These are phyloP conservation scores for Crataegus laevigata DNA, from an alignment of 306 rosid genomes.

Conservation along the genomic window DNA sequence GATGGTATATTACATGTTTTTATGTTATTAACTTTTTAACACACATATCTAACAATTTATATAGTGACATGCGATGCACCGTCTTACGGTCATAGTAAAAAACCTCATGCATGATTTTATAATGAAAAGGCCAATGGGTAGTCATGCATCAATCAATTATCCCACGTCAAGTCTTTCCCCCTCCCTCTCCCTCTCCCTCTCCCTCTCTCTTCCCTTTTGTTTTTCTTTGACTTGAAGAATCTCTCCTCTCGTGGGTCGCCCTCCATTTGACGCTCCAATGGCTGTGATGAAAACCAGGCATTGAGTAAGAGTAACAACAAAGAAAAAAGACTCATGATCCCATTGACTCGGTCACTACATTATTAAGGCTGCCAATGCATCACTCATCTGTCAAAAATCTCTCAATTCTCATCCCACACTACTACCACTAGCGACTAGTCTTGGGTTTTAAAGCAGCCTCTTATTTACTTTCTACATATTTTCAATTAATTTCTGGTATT, in stretches of 20 bases:
- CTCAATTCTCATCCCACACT: neutral
- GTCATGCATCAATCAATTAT: constrained; percentile 32
- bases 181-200: neutral
- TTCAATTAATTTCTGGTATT: too few relatives aligned
- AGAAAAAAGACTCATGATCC: neutral
- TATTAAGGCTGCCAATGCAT: neutral
- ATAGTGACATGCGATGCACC: too few relatives aligned
- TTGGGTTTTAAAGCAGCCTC: neutral
- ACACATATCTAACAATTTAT: too few relatives aligned
- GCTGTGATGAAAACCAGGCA: neutral
- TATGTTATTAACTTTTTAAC: too few relatives aligned
- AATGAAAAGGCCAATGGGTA: neutral
- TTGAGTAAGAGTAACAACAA: neutral
- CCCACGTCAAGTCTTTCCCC: constrained; percentile 10
- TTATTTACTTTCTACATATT: too few relatives aligned
- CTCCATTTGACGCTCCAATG: neutral
- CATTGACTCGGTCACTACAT: neutral
- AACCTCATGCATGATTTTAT: constrained; percentile 31
- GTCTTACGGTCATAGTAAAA: too few relatives aligned
- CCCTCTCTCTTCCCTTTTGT: neutral
- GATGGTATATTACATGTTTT: too few relatives aligned
- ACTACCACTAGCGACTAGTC: neutral
- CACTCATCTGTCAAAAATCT: neutral
- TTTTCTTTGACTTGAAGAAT: constrained; percentile 9
- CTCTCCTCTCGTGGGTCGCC: neutral